Evolutionary conservation across 352 stramenopile species (phyloP).

Genomic region (Globisporangium middletonii): DNA sequence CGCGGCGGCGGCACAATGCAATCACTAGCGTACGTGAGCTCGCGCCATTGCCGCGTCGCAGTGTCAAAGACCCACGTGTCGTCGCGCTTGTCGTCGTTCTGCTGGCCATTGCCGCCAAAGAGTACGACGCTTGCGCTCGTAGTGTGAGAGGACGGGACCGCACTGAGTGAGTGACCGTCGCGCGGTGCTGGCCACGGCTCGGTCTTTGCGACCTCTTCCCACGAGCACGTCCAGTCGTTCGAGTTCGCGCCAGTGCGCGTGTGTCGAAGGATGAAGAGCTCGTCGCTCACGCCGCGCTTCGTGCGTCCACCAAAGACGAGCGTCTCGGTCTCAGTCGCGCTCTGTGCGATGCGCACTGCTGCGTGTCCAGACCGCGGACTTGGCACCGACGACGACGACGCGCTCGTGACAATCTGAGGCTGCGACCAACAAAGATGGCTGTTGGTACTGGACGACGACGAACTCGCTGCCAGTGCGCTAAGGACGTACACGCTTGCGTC

Average conservation of each 20-base stretch:
- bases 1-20: constrained; percentile 25
- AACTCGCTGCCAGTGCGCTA: neutral
- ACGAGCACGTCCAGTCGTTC: constrained; percentile 12
- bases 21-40: constrained; percentile 32
- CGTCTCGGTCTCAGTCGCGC: constrained; percentile 10
- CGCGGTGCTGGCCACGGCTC: constrained; percentile 30
- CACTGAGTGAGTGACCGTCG: constrained; percentile 60
- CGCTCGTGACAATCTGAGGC: neutral
- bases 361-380: constrained; percentile 46
- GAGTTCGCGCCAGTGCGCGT: neutral
- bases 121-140: constrained; percentile 20
- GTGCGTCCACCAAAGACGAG: constrained; percentile 62
- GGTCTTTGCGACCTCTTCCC: constrained; percentile 15
- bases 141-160: constrained; percentile 7
- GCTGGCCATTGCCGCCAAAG: constrained; percentile 69
- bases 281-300: constrained; percentile 48
- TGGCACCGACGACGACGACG: constrained; percentile 16
- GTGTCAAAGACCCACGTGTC: constrained; percentile 66
- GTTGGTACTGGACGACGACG: neutral
- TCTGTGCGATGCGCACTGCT: constrained; percentile 21
- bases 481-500: constrained; percentile 41
- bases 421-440: constrained; percentile 23
- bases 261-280: constrained; percentile 27
- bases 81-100: constrained; percentile 61
- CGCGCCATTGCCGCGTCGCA: constrained; percentile 23